A percentile compares a stretch with the other conserved stretches of the same genome.
Conservation (phyloP, 2,329 filamentous ascomycete genomes). For the Gyromitra esculenta region DNA sequence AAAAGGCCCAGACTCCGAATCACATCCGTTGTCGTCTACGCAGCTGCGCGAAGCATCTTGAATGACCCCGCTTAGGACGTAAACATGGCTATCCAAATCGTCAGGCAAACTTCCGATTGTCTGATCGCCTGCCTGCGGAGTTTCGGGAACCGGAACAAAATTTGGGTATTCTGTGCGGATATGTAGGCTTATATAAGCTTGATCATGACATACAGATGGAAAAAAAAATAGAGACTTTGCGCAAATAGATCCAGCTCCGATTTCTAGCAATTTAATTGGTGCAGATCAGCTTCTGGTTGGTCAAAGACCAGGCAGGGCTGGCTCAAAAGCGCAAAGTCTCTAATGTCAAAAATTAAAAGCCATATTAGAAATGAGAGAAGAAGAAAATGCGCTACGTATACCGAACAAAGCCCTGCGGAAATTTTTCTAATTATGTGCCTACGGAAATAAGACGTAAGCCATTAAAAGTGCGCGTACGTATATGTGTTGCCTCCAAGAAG, state of each 20-base stretch:
- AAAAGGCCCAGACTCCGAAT: conserved; percentile 7
- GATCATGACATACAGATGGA: background rate
- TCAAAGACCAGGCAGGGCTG: too few species aligned
- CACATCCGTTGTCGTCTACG: background rate
- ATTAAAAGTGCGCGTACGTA: too few species aligned
- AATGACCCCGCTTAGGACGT: background rate
- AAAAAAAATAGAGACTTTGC: too few species aligned
- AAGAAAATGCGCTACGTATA: background rate
- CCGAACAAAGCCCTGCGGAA: background rate
- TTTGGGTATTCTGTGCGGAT: conserved; percentile 7
- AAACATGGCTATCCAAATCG: background rate
- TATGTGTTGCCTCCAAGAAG: too few species aligned
- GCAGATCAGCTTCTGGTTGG: too few species aligned
- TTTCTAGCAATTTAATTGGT: too few species aligned
- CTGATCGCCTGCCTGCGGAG: conserved; percentile 6
- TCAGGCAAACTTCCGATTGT: conserved; percentile 10
- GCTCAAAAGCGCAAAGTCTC: too few species aligned
- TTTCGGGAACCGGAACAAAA: background rate
- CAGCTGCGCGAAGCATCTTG: background rate
- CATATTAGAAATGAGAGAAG: too few species aligned
- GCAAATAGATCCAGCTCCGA: too few species aligned
- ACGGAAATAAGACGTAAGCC: background rate
- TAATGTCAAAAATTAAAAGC: too few species aligned
- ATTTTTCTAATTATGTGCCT: background rate
- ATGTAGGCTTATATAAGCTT: background rate